Conservation (phyloP, 1,284 basidiomycete genomes). For the Cutaneotrichosporon curvatum region DNA sequence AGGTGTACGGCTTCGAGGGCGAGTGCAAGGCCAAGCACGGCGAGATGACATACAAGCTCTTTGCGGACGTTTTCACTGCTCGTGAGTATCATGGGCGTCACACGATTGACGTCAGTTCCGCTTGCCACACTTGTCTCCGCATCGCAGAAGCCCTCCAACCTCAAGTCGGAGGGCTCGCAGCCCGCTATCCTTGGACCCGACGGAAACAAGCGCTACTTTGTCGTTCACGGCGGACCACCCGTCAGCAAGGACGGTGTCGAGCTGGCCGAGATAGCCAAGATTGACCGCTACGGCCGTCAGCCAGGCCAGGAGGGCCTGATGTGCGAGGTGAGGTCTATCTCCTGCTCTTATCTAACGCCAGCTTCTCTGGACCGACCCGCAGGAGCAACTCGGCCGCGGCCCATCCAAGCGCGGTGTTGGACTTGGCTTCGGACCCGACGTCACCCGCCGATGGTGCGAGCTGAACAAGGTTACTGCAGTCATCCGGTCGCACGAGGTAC, state of each 20-base stretch:
- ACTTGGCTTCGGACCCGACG: constrained; percentile 90
- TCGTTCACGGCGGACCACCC: constrained; percentile 84
- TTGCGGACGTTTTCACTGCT: constrained; percentile 83
- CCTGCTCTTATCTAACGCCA: constrained; percentile 26
- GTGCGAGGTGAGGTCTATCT: constrained; percentile 55
- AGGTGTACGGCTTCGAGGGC: constrained; percentile 88
- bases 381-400: constrained; percentile 79
- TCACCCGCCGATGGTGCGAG: constrained; percentile 80
- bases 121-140: constrained; percentile 78
- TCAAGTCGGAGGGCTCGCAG: constrained; percentile 43
- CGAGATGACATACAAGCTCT: constrained; percentile 80
- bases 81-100: constrained; percentile 51
- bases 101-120: constrained; percentile 57
- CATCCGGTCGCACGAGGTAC: constrained; percentile 94
- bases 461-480: constrained; percentile 80
- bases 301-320: constrained; percentile 93
- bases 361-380: constrained; percentile 92
- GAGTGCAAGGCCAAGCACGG: constrained; percentile 94
- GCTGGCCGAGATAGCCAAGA: constrained; percentile 81
- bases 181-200: constrained; percentile 68
- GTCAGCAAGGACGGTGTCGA: constrained; percentile 93
- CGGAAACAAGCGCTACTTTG: constrained; percentile 82
- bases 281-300: constrained; percentile 79
- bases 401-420: constrained; percentile 97
- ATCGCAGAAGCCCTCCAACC: constrained; percentile 55